Conservation (phyloP, 768 basidiomycete species). For the Boletellus sp. region DNA sequence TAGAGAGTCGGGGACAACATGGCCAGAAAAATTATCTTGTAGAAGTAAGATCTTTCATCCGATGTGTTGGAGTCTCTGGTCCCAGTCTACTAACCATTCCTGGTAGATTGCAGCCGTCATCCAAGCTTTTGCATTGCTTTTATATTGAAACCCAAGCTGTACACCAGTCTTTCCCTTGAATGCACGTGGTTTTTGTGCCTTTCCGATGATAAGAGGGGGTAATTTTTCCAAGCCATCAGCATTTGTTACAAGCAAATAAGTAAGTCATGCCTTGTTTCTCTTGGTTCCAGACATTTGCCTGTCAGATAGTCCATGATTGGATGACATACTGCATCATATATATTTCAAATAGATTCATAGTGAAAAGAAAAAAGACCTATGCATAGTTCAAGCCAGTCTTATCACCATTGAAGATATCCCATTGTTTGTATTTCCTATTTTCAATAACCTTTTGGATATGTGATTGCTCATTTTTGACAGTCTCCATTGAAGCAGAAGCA, state of each 20-base stretch:
- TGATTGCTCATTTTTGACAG: constrained; percentile 24
- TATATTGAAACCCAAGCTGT: constrained; percentile 5
- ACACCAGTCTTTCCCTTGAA: constrained; percentile 2
- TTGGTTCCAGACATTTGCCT: background rate
- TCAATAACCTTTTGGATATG: constrained; percentile 27
- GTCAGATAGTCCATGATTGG: background rate
- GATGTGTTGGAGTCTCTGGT: too few relatives aligned
- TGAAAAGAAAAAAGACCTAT: constrained; percentile 14
- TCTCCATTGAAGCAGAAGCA: constrained; percentile 14
- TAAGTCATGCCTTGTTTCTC: background rate
- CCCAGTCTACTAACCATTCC: background rate
- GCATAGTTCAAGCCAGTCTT: constrained; percentile 35
- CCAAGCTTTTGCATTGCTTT: constrained; percentile 3
- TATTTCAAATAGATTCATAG: background rate
- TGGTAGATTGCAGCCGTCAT: constrained; percentile 12
- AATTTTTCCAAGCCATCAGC: constrained; percentile 4
- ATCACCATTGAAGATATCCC: constrained; percentile 38
- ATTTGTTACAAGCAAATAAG: background rate
- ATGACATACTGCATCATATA: background rate
- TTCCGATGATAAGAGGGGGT: constrained; percentile 5
- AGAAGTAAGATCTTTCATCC: background rate
- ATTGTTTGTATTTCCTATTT: constrained; percentile 21
- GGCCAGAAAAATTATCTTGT: background rate
- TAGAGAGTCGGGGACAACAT: background rate
- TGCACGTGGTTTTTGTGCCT: background rate